These are phyloP conservation scores for Cladochytrium replicatum DNA, from an alignment of 192 early-diverging fungal species.

Conservation along the genomic window DNA sequence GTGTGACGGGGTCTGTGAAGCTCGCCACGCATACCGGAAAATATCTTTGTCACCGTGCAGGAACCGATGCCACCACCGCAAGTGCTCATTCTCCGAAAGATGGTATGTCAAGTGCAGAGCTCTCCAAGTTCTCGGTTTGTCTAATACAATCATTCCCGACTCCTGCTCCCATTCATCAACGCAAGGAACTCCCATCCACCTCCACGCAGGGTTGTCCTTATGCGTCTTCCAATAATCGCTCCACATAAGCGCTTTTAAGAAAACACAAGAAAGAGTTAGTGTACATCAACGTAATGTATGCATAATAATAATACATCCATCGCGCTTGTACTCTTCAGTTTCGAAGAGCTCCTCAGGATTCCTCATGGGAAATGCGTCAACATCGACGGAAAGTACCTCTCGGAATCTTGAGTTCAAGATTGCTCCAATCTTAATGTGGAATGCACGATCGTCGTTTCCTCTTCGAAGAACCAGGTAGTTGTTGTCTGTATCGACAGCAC, in stretches of 20 bases:
- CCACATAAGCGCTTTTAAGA: constrained; percentile 34
- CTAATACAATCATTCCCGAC: constrained; percentile 20
- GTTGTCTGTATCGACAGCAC: background rate
- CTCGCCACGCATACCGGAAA: background rate
- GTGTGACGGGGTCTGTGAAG: background rate
- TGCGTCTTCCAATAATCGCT: constrained; percentile 33
- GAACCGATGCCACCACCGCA: constrained; percentile 16
- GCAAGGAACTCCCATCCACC: constrained; percentile 17
- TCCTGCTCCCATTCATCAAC: constrained; percentile 29
- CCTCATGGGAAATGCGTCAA: constrained; percentile 18
- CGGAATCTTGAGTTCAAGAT: constrained; percentile 25
- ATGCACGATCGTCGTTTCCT: background rate
- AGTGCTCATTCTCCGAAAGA: constrained; percentile 16
- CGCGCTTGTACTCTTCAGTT: constrained; percentile 12
- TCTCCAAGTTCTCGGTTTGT: constrained; percentile 18
- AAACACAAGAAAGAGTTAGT: no score
- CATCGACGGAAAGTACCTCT: constrained; percentile 24
- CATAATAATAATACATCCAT: no score
- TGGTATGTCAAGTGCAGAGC: constrained; percentile 24
- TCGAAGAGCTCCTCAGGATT: constrained; percentile 22
- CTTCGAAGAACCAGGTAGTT: background rate
- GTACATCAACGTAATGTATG: no score
- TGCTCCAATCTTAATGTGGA: constrained; percentile 28
- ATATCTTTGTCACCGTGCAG: constrained; percentile 28
- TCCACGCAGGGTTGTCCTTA: constrained; percentile 24